Evolutionary conservation across 768 basidiomycete genomes (phyloP), one percentile per base, ranked within the genome.

Genomic region (Strobilomyces echinocephalus): DNA sequence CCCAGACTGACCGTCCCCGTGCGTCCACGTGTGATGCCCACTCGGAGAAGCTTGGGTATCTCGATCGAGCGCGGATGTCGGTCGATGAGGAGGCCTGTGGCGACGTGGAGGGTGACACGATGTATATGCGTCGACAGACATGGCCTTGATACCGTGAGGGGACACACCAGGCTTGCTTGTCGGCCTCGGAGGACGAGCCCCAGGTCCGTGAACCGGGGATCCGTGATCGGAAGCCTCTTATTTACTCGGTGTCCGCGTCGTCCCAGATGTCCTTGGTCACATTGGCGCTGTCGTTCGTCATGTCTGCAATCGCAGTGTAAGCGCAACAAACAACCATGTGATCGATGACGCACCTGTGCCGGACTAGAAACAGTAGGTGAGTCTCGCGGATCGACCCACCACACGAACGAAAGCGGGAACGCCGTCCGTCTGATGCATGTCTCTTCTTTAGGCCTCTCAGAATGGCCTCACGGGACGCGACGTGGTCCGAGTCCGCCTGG

Each of bases 341-440:
- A 24, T 24, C 24, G 31, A 33, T 20, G 3, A 15, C 14, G 12
- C 35, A 36, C 35, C 11, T 36, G 35, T 36, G 3, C 35, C 35
- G 35, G 35, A 36, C 35, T 36, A 36, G 35, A 36, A 24, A 24
- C 31, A 33, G 6, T 5, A 12, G 31, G 31, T 33, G 31, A 12
- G 5, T 21, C n/a, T 2, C 4, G 33, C n/a, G 8, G 36, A 38
- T n/a, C 20, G 34, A 43, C 80, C 52, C 58, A 81, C 84, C 0
- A 82, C 84, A 61, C 87, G 80, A 26, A 87, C 81, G 21, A 80
- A 72, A 50, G n/a, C n/a, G n/a, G 80, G 74, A 1, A 66, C 57
- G 1, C 59, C 68, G 3, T 77, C 78, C 6, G 76, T 75, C 24
- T 52, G 59, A 30, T 74, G 70, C n/a, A 46, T 75, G 66, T n/a